Evolutionary conservation across 371 early-diverging fungal genomes (phyloP), one percentile per base, ranked within the genome.

Genomic region (Saksenaea oblongispora): DNA sequence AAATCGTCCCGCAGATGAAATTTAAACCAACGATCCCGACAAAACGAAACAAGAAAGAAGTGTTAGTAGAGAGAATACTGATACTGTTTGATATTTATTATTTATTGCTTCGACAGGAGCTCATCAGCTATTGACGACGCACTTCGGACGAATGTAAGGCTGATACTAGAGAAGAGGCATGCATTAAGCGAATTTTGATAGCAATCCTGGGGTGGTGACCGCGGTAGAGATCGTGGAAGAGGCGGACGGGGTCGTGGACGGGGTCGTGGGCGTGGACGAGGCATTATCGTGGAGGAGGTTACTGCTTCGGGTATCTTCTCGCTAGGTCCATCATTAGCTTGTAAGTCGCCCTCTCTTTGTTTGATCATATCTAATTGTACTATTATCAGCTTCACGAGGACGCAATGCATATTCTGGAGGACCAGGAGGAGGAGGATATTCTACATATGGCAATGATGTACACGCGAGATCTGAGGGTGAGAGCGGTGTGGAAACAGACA

Each of bases 271-370:
- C 59, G 80, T 17, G 74, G 79, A 28, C 61, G 68, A 54, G 68
- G 73, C 1, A 60, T 70, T 15, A 63, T 71, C 22, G 60, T 70
- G 1, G 78, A 75, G 34, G 71, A 74, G 42, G 62, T 72, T 15
- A 82, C 81, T 8, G 89, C 89, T 11, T 87, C 88, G 5, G 89
- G 89, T 66, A 84, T 88, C 35, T 89, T 89, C 63, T 86, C 89
- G 9, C 71, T 89, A 2, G 89, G 89, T 54, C 89, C 89, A 9
- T 84, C 89, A 3, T 76, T 76, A 11, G 65, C 65, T 63, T 47
- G 66, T 71, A 71, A 54, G 69, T 61, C 31, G 34, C 41, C n/a
- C 9, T 56, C 28, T 34, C 18, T 11, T 22, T 14, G 34, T 56
- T 36, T 5, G n/a, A 54, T 44, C 1, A 8, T 31, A 22, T n/a